Evolutionary conservation across 257 asterid species (phyloP).

Genomic region (Paraleonurus japonicus): DNA sequence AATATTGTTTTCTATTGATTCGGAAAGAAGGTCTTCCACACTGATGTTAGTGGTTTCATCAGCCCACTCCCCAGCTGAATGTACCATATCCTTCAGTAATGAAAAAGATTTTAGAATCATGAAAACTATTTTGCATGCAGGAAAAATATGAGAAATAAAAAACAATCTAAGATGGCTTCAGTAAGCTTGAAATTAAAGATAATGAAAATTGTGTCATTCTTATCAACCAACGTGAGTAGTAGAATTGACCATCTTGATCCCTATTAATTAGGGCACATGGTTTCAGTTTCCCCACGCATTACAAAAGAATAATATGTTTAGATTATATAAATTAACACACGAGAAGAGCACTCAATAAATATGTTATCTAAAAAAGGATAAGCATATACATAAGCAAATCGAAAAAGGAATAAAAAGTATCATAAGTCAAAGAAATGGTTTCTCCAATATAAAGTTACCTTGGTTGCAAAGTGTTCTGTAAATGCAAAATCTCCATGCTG

Average conservation of each 20-base stretch:
- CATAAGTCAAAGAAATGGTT: background rate
- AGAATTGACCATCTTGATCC: background rate
- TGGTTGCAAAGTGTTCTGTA: conserved; percentile 37
- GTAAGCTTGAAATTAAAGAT: background rate
- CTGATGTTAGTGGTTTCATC: conserved; percentile 75
- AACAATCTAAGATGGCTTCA: background rate
- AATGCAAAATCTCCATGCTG: conserved; percentile 33
- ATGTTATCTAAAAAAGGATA: background rate
- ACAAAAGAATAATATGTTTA: background rate
- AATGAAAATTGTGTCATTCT: background rate
- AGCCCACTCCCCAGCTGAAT: conserved; percentile 69
- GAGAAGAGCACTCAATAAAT: background rate
- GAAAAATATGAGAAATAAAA: background rate
- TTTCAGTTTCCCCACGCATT: background rate
- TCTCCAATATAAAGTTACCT: conserved; percentile 33
- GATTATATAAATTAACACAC: background rate
- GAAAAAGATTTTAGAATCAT: conserved; percentile 23
- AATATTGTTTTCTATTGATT: conserved; percentile 36
- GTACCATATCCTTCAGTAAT: conserved; percentile 34
- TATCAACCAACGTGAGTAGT: background rate
- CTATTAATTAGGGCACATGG: background rate
- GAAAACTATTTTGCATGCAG: background rate
- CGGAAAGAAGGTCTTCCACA: conserved; percentile 70
- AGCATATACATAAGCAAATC: background rate
- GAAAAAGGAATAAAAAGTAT: background rate